Evolutionary conservation across 2,329 filamentous ascomycete species (phyloP).

Genomic region (Corniculantispora saksenae): DNA sequence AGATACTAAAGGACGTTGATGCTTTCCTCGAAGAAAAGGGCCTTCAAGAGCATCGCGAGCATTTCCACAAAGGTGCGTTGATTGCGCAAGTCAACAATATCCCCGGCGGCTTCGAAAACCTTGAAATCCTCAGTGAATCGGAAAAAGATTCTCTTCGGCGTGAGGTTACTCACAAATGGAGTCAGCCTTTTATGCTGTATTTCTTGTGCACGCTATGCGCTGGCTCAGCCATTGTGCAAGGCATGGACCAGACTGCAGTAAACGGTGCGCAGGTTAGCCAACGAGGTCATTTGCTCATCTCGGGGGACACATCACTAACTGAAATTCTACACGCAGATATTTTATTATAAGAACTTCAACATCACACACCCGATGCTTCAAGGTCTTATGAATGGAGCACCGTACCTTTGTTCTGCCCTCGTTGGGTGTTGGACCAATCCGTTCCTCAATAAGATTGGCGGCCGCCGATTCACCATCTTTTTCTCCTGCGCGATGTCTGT

Average conservation of each 20-base stretch:
- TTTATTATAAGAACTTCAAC: slow-evolving; percentile 33
- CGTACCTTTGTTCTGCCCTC: slow-evolving; percentile 53
- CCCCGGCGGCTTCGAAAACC: slow-evolving; percentile 30
- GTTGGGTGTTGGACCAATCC: slow-evolving; percentile 38
- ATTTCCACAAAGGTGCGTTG: slow-evolving; percentile 54
- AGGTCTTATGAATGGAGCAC: slow-evolving; percentile 57
- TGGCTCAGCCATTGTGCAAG: slow-evolving; percentile 60
- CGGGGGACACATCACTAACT: not conserved
- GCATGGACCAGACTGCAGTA: slow-evolving; percentile 67
- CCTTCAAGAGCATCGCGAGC: slow-evolving; percentile 37
- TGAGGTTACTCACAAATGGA: slow-evolving; percentile 34
- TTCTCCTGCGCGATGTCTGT: slow-evolving; percentile 58
- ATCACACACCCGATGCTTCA: slow-evolving; percentile 45
- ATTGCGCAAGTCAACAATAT: slow-evolving; percentile 48
- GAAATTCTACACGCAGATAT: slow-evolving; percentile 31
- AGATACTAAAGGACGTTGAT: slow-evolving; percentile 37
- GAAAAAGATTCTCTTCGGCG: slow-evolving; percentile 32
- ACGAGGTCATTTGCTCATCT: not conserved
- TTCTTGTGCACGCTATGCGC: slow-evolving; percentile 38
- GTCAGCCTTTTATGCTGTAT: slow-evolving; percentile 36
- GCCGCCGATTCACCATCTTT: slow-evolving; percentile 65
- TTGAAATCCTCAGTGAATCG: slow-evolving; percentile 29
- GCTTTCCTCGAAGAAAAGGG: slow-evolving; percentile 37
- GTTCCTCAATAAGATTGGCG: slow-evolving; percentile 59
- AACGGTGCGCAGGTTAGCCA: slow-evolving; percentile 64